Evolutionary conservation across 2,329 filamentous ascomycete species (phyloP), one percentile per base, ranked within the genome.

Genomic region (Shiraia sp.): DNA sequence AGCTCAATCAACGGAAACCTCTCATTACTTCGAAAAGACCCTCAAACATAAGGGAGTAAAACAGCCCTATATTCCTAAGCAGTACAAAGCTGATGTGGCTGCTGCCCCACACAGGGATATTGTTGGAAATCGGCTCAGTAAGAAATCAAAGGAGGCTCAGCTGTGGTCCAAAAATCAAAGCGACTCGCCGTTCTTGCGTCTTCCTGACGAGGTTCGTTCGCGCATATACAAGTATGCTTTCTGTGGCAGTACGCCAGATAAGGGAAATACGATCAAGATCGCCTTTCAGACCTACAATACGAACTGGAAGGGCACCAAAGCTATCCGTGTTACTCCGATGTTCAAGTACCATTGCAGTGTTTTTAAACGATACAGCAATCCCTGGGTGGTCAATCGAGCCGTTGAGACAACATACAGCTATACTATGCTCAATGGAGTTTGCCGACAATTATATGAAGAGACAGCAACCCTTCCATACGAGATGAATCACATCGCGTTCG

Each of bases 391-490:
- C 6, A 27, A 39, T 1, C 22, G 39, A 0, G 43, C 35, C n/a
- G 14, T 57, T 14, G 45, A 47, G 22, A 28, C 33, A 1, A 22
- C 40, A 0, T 42, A 13, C 2, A 36, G 38, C 3, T 56, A 57
- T 30, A 62, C 54, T 3, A 39, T 55, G 3, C 45, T 67, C 2
- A 65, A 53, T 31, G 35, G 37, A 10, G 48, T 66, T 7, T 63
- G 60, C 35, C 57, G 62, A 8, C 63, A 66, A 31, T 35, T 66
- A 10, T 62, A 65, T 26, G 15, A 50, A 15, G 63, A 67, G 45
- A 65, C 63, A 4, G 53, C 55, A 12, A 38, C 32, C 3, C 29
- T 67, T 7, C 61, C 62, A 0, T 66, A 56, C 30, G 46, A 50
- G 28, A 44, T 61, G 4, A 64, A 62, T 28, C 16, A 36, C 3